Conservation (phyloP, 495 filamentous ascomycete genomes). For the Ramalina peruviana region DNA sequence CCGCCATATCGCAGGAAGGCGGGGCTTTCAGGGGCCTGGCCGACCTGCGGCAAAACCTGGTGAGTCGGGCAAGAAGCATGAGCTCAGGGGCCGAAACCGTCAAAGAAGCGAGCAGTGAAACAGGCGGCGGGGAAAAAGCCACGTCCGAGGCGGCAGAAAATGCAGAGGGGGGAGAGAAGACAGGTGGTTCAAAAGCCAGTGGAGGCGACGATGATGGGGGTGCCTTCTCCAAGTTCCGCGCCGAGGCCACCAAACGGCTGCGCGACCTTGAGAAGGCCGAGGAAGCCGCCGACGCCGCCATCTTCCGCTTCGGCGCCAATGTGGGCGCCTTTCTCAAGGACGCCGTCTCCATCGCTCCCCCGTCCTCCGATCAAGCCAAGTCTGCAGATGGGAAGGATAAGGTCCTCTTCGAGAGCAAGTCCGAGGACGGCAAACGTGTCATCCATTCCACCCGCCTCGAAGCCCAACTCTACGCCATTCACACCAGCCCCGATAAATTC, state of each 20-base stretch:
- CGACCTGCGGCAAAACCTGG: slow-evolving; percentile 51
- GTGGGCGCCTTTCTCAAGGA: slow-evolving; percentile 83
- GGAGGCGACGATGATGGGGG: slow-evolving; percentile 51
- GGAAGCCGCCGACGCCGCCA: slow-evolving; percentile 93
- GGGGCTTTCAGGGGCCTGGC: slow-evolving; percentile 76
- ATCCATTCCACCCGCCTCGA: slow-evolving; percentile 91
- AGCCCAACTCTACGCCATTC: slow-evolving; percentile 88
- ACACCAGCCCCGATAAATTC: slow-evolving; percentile 75
- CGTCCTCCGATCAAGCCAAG: slow-evolving; percentile 26
- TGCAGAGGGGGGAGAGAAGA: slow-evolving; percentile 16
- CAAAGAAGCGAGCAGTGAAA: background rate
- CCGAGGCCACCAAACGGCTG: slow-evolving; percentile 69
- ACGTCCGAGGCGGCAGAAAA: slow-evolving; percentile 13
- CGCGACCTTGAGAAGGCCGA: slow-evolving; percentile 90
- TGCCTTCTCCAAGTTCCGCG: slow-evolving; percentile 69
- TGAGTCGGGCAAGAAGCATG: slow-evolving; percentile 56
- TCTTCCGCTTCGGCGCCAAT: slow-evolving; percentile 84
- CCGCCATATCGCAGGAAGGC: slow-evolving; percentile 41
- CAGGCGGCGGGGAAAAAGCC: background rate
- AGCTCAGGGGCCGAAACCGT: slow-evolving; percentile 37
- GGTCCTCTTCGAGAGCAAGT: slow-evolving; percentile 83
- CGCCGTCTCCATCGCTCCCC: slow-evolving; percentile 77
- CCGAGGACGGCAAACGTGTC: slow-evolving; percentile 74
- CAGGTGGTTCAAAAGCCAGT: slow-evolving; percentile 33
- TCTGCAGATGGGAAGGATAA: slow-evolving; percentile 27